These are phyloP conservation scores for Fusarium sambucinum DNA, from an alignment of 2,329 filamentous ascomycete genomes.

Conservation along the genomic window DNA sequence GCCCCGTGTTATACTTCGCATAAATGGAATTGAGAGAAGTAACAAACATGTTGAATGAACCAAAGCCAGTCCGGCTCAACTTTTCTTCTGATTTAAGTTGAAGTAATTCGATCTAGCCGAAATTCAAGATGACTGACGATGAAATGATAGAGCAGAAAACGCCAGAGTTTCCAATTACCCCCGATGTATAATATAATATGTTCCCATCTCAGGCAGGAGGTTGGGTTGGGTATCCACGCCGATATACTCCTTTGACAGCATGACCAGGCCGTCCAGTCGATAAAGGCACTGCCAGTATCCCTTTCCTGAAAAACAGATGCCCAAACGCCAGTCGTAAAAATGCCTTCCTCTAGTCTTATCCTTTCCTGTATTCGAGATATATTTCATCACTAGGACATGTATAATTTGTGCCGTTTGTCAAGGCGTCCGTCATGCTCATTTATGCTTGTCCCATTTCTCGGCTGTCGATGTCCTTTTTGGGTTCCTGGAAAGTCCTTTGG, in stretches of 20 bases:
- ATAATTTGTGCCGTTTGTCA: slow-evolving; percentile 3
- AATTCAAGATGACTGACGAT: not conserved
- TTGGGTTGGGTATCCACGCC: slow-evolving; percentile 39
- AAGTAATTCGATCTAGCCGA: slow-evolving; percentile 14
- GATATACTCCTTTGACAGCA: slow-evolving; percentile 39
- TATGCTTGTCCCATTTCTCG: slow-evolving; percentile 56
- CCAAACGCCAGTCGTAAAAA: slow-evolving; percentile 43
- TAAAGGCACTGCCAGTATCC: slow-evolving; percentile 25
- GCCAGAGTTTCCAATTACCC: slow-evolving; percentile 27
- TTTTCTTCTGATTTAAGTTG: slow-evolving; percentile 22
- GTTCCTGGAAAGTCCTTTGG: slow-evolving; percentile 54
- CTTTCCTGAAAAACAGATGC: slow-evolving; percentile 20
- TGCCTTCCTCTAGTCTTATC: slow-evolving; percentile 6
- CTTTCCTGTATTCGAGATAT: slow-evolving; percentile 11
- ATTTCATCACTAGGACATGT: slow-evolving; percentile 6
- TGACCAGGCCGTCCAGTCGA: slow-evolving; percentile 24
- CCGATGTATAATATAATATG: slow-evolving; percentile 5
- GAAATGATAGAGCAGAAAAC: slow-evolving; percentile 34
- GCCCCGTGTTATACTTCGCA: not conserved
- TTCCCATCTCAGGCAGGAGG: slow-evolving; percentile 31
- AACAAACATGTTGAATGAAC: slow-evolving; percentile 7
- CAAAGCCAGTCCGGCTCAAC: slow-evolving; percentile 27
- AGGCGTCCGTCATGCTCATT: slow-evolving; percentile 5
- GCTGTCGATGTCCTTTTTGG: slow-evolving; percentile 42
- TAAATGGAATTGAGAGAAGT: not conserved